Conservation (phyloP, 441 rosid species). For the Arabidopsis hybrid region DNA sequence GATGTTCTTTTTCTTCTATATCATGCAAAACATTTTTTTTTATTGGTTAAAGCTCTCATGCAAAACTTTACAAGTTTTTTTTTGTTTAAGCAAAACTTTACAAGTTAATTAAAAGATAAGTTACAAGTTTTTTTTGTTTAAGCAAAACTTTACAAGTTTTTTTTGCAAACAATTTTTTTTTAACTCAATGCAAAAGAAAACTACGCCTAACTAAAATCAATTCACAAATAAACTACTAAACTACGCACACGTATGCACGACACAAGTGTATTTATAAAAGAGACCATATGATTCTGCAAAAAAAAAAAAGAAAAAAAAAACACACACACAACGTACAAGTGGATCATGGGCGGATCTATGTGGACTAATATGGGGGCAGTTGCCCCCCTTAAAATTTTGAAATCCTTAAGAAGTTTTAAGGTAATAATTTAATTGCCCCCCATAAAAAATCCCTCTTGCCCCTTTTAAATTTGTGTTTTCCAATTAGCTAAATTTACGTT, state of each 20-base stretch:
- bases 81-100: too few species aligned
- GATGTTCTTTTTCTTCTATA: neutral
- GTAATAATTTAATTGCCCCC: too few species aligned
- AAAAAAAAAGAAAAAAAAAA: neutral
- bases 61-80: neutral
- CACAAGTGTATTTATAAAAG: neutral
- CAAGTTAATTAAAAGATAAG: too few species aligned
- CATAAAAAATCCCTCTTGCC: too few species aligned
- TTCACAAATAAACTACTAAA: neutral
- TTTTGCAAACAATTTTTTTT: neutral
- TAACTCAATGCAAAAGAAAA: neutral
- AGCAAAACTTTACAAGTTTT: too few species aligned
- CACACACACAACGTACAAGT: neutral
- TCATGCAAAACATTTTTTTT: neutral
- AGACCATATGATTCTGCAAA: slow-evolving; percentile 3
- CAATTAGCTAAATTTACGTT: too few species aligned
- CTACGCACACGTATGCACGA: slow-evolving; percentile 34
- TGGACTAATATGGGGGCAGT: too few species aligned
- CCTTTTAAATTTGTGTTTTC: too few species aligned
- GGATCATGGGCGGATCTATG: too few species aligned
- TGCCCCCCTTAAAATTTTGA: too few species aligned
- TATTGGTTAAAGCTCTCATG: neutral
- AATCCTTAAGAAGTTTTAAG: too few species aligned
- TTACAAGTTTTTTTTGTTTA: too few species aligned
- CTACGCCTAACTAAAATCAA: neutral